Percentiles rank a stretch among this genome's conserved stretches.
These are phyloP conservation scores for Cyberlindnera sargentensis DNA, from an alignment of 805 yeast genomes.

Conservation along the genomic window DNA sequence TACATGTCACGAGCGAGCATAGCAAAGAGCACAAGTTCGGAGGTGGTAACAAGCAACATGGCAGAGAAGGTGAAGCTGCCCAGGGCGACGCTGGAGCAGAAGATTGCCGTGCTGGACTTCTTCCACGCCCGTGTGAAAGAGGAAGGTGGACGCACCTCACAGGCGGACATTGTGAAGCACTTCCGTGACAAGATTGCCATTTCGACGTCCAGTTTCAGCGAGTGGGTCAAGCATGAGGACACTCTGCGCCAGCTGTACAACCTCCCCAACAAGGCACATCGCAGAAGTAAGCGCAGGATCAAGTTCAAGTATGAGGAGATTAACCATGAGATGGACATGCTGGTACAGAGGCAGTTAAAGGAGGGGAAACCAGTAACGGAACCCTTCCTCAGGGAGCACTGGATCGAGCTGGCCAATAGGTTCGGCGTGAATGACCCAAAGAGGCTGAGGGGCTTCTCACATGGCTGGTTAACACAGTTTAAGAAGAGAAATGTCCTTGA, in stretches of 20 bases:
- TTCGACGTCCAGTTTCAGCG: slow-evolving; percentile 53
- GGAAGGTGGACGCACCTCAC: slow-evolving; percentile 35
- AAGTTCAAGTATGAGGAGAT: slow-evolving; percentile 51
- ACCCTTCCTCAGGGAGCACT: slow-evolving; percentile 47
- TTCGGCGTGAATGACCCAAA: slow-evolving; percentile 57
- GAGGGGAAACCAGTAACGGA: slow-evolving; percentile 44
- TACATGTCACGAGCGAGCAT: no score
- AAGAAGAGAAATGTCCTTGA: slow-evolving; percentile 50
- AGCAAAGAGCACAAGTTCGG: no score
- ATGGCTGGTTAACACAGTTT: slow-evolving; percentile 58
- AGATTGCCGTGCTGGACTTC: slow-evolving; percentile 46
- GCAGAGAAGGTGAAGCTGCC: slow-evolving; percentile 4
- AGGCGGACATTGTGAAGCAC: slow-evolving; percentile 49
- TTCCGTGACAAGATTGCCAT: slow-evolving; percentile 45
- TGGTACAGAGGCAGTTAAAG: slow-evolving; percentile 39
- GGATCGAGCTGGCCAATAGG: slow-evolving; percentile 48
- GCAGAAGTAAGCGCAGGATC: slow-evolving; percentile 36
- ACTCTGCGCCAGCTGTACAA: slow-evolving; percentile 40
- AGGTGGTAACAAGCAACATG: not conserved
- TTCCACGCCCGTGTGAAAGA: slow-evolving; percentile 26
- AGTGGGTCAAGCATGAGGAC: slow-evolving; percentile 51
- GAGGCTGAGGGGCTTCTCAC: slow-evolving; percentile 45
- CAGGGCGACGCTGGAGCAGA: slow-evolving; percentile 43
- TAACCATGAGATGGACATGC: slow-evolving; percentile 50
- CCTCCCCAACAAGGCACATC: slow-evolving; percentile 25